A percentile compares a stretch with the other conserved stretches of the same genome.
Evolutionary conservation across 306 rosid species (phyloP).

Genomic region (Acacia crassicarpa): DNA sequence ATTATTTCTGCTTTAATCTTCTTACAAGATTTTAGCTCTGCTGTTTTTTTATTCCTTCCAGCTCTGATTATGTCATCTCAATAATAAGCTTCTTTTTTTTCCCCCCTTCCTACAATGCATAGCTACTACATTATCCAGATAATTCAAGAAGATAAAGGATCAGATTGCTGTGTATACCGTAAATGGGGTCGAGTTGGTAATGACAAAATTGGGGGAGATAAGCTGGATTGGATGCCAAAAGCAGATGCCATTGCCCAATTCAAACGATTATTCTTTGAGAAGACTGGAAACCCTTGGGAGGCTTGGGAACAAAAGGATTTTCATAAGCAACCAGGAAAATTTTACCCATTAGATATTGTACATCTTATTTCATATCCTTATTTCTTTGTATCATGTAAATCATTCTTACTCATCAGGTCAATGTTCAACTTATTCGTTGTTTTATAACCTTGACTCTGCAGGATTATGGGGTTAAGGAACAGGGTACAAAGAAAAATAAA

Average conservation of each 20-base stretch:
- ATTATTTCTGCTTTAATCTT: background rate
- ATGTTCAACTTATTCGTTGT: conserved; percentile 19
- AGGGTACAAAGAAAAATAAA: conserved; percentile 53
- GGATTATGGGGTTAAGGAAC: conserved; percentile 93
- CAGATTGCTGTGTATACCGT: conserved; percentile 80
- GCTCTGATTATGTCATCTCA: background rate
- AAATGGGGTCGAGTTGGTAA: conserved; percentile 99
- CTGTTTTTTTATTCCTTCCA: background rate
- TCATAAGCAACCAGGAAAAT: conserved; percentile 93
- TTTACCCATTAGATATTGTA: conserved; percentile 96
- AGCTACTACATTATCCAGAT: conserved; percentile 93
- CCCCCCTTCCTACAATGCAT: conserved; percentile 23
- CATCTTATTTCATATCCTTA: conserved; percentile 19
- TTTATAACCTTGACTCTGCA: conserved; percentile 40
- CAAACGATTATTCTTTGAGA: conserved; percentile 85
- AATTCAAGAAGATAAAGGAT: conserved; percentile 84
- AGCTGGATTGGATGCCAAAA: conserved; percentile 73
- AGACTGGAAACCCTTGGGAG: conserved; percentile 98
- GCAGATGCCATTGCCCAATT: conserved; percentile 75
- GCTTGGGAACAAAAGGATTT: conserved; percentile 89
- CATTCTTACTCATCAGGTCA: conserved; percentile 11
- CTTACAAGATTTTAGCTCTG: background rate
- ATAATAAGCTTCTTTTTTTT: conserved; percentile 28
- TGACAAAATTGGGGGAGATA: conserved; percentile 83
- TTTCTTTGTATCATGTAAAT: conserved; percentile 17